A percentile compares a stretch with the other conserved stretches of the same genome.
phyloP scores from a whole-genome alignment of 179 eudicot genomes.

The Spinacia oleracea region DNA sequence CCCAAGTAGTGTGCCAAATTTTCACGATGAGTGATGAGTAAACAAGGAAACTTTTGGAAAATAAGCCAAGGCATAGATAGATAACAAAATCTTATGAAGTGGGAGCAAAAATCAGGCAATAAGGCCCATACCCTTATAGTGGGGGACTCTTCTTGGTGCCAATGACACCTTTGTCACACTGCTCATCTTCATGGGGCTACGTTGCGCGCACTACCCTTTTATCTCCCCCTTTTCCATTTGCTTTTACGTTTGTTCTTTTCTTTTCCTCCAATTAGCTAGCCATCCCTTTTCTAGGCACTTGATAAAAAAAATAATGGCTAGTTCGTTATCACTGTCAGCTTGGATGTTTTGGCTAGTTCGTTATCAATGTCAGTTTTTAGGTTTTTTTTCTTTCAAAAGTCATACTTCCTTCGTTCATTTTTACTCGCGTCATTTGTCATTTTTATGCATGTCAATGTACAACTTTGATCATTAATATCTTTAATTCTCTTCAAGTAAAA shows the following conservation, averaged over 20 bases:
- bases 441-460: too few relatives aligned
- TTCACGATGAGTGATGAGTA: constrained; percentile 6
- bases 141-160: constrained; percentile 4
- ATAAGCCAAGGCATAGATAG: constrained; percentile 1
- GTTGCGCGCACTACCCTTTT: neutral
- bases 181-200: neutral
- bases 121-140: constrained; percentile 6
- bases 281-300: neutral
- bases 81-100: constrained; percentile 14
- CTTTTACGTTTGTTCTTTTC: neutral
- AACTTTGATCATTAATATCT: too few relatives aligned
- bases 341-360: too few relatives aligned
- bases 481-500: too few relatives aligned
- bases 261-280: neutral
- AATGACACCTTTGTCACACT: constrained; percentile 14
- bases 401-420: too few relatives aligned
- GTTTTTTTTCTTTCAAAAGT: too few relatives aligned
- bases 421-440: too few relatives aligned
- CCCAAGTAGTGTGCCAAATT: neutral
- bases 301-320: too few relatives aligned
- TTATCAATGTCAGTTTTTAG: too few relatives aligned
- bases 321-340: too few relatives aligned
- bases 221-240: neutral
- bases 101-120: constrained; percentile 4
- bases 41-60: constrained; percentile 9